Percentiles rank a stretch among this genome's conserved stretches.
Conservation (phyloP, 768 basidiomycete genomes). For the Lanmaoa rubissima region DNA sequence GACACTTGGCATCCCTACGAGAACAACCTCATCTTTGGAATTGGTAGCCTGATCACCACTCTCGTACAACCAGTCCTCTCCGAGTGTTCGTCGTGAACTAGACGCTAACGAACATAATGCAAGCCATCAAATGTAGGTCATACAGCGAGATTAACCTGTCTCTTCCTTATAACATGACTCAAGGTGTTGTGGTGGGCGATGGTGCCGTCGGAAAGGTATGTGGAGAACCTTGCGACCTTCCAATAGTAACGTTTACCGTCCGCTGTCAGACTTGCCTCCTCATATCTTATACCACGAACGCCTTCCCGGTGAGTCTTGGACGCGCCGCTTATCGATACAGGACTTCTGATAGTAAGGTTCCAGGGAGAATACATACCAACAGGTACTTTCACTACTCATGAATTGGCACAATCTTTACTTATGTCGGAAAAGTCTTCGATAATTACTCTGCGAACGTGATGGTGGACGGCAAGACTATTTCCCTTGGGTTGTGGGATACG, state of each 20-base stretch:
- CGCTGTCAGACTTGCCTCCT: constrained; percentile 85
- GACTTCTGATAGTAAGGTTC: constrained; percentile 17
- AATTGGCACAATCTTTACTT: constrained; percentile 4
- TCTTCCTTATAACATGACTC: constrained; percentile 32
- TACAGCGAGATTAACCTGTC: constrained; percentile 7
- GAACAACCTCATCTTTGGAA: constrained; percentile 10
- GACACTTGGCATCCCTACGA: not conserved
- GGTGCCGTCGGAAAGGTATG: constrained; percentile 97
- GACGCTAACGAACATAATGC: constrained; percentile 48
- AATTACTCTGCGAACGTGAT: constrained; percentile 99
- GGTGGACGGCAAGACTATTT: constrained; percentile 98
- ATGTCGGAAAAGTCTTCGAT: constrained; percentile 74
- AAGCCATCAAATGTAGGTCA: constrained; percentile 87
- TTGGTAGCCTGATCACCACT: constrained; percentile 16
- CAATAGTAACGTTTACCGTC: constrained; percentile 13
- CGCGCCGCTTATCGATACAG: constrained; percentile 11
- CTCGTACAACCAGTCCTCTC: constrained; percentile 13
- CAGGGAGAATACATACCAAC: constrained; percentile 98
- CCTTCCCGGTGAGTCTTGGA: constrained; percentile 74
- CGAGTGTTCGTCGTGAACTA: constrained; percentile 12
- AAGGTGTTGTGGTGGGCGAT: constrained; percentile 98
- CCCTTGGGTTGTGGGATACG: constrained; percentile 99
- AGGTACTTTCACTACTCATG: constrained; percentile 45
- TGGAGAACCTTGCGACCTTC: constrained; percentile 12
- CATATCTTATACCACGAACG: constrained; percentile 99